Evolutionary conservation across 1,284 basidiomycete genomes (phyloP), one percentile per base, ranked within the genome.

Genomic region (Leccinum pallidistipes): DNA sequence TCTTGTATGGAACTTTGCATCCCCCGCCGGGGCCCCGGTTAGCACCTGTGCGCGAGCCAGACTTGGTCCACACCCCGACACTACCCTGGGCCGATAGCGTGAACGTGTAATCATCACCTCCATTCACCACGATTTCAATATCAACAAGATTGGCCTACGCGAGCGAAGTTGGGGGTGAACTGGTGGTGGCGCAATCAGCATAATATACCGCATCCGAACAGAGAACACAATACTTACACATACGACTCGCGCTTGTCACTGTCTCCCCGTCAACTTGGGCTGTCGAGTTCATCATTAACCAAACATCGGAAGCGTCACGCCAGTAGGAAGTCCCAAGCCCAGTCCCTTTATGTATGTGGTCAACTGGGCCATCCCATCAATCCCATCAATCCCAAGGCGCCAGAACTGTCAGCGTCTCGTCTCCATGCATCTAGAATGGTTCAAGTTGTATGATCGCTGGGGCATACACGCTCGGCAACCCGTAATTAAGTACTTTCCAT

Each of bases 1-100:
- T 54, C 88, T 86, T 29, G 87, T 76, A 64, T 85, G 84, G 66
- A 85, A 86, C 71, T 88, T 90, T 57, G 86, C 80, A 45, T 88
- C 83, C 11, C 87, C 86, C 50, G n/a, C n/a, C n/a, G n/a, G 87
- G 80, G 83, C 11, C 87, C 86, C 50, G 87, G 80, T 5, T 85
- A 45, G 83, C 70, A 31, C 85, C 83, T 18, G 69, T 86, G 84
- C 59, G 86, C 83, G 4, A 87, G 69, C 82, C 83, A 87, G 32
- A 12, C 32, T 34, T 34, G 2, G 85, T 80, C 80, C 82, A 86
- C 6, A 80, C 77, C 1, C 81, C 83, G 5, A 86, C 84, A 2
- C 82, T 84, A 6, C 81, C 80, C 57, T 74, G 71, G 4, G 83
- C 83, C 3, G 83, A 83, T 3, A 86, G 69, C 4, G 79, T 82